Conservation (phyloP, 2,329 filamentous ascomycete genomes). For the Hypocreales sp. region DNA sequence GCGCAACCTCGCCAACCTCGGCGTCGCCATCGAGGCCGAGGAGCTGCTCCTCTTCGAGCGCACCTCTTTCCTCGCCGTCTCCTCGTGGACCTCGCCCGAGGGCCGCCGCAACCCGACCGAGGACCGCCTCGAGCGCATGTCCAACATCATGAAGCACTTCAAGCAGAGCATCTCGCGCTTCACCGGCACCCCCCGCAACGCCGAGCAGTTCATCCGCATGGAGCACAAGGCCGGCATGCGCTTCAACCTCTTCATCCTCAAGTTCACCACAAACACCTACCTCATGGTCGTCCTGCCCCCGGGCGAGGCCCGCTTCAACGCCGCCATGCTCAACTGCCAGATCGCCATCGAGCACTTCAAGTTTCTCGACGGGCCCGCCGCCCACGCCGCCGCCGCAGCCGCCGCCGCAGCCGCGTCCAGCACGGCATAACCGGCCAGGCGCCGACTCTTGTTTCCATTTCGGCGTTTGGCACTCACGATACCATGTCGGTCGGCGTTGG, state of each 20-base stretch:
- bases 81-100: constrained; percentile 64
- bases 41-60: constrained; percentile 92
- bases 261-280: constrained; percentile 96
- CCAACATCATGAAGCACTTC: constrained; percentile 96
- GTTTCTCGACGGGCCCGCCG: constrained; percentile 38
- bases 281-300: constrained; percentile 84
- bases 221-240: constrained; percentile 60
- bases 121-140: constrained; percentile 85
- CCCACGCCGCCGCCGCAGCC: constrained; percentile 9
- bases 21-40: constrained; percentile 76
- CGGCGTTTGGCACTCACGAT: constrained; percentile 3
- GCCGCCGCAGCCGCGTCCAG: constrained; percentile 4
- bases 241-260: constrained; percentile 89
- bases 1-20: constrained; percentile 66
- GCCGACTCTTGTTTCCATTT: too few species aligned
- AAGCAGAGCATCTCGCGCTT: constrained; percentile 72
- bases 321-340: constrained; percentile 78
- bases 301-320: constrained; percentile 81
- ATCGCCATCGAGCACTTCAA: constrained; percentile 73
- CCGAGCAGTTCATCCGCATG: constrained; percentile 67
- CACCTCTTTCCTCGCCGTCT: constrained; percentile 93
- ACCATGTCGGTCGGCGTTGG: constrained; percentile 2
- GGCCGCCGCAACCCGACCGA: constrained; percentile 73
- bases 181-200: constrained; percentile 65
- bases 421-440: too few species aligned